Base-by-base conservation (phyloP, 192 early-diverging fungal genomes). In the Coemansia sp. region DNA sequence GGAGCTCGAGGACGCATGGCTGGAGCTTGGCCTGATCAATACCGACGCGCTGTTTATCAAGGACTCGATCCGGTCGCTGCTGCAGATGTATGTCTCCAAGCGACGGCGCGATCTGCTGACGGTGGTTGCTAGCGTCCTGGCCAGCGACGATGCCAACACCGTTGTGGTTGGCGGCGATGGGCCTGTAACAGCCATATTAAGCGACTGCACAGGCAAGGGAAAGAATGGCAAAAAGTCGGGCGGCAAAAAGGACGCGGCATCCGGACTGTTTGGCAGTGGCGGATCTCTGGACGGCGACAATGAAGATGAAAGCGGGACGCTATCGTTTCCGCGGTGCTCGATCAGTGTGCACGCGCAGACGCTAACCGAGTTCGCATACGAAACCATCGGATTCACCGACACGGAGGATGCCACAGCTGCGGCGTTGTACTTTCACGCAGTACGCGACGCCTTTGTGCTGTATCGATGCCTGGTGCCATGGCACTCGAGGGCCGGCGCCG, bases 341-440 rank as follows among this genome's bases (percentile, higher is more conserved):
- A 55, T 82, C 45, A 76, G 74, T 64, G 64, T 63, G 7, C 73
- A 72, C 4, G 79, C 79, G 5, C 79, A 82, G 71, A 69, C 64
- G n/a, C 64, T 82, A 52, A 67, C 76, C 0, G 79, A 82, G 16
- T 82, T 82, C 73, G 79, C 74, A 14, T 70, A 61, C 45, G 79
- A 76, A 46, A 82, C 79, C 6, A 68, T 82, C 16, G 69, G 64
- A 3, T 62, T 76, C 30, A 63, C 69, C 1, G 44, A 51, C 14
- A 45, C n/a, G 11, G 65, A 64, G 16, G 64, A 64, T 48, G 55
- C 51, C 5, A 66, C 49, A 15, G 66, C 71, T 0, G 71, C 67
- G 0, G 63, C 71, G 11, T 30, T 73, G 68, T 67, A 82, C 30
- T 69, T 76, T 12, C 59, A 76, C 18, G 79, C 79, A 0, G 74